Conservation (phyloP, 345 rosid genomes). For the Eucalyptus lansdowneana region DNA sequence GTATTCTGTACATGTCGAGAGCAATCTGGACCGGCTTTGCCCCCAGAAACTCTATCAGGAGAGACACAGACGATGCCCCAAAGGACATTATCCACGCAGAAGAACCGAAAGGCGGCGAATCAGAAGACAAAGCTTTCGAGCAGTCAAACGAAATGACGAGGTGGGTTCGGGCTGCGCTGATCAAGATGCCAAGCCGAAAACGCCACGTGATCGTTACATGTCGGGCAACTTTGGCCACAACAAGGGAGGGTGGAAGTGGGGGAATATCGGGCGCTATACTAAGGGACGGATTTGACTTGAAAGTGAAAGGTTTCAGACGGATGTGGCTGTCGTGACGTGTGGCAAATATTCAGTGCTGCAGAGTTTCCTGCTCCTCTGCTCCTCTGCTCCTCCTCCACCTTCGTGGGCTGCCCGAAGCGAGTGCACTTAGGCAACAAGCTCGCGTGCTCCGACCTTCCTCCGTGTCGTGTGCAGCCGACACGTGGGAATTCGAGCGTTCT, state of each 20-base stretch:
- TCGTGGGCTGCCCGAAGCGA: background rate
- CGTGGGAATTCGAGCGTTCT: background rate
- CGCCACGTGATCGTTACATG: background rate
- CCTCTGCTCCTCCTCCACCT: background rate
- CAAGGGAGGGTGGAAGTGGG: background rate
- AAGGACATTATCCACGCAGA: background rate
- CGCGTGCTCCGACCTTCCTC: background rate
- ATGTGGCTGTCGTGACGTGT: background rate
- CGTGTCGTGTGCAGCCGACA: background rate
- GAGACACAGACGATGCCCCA: background rate
- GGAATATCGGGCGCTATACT: background rate
- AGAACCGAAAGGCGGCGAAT: background rate
- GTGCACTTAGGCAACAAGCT: background rate
- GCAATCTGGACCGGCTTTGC: background rate
- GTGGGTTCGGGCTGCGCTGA: background rate
- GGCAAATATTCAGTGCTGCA: background rate
- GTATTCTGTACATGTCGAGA: background rate
- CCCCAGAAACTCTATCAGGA: background rate
- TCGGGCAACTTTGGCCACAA: background rate
- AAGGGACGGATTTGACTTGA: background rate
- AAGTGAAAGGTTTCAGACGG: background rate
- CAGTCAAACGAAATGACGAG: background rate
- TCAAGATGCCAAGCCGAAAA: background rate
- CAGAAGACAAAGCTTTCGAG: background rate
- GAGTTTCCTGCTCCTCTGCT: background rate